Conservation (phyloP, 1,284 basidiomycete species). For the Phenoliferia sp. region DNA sequence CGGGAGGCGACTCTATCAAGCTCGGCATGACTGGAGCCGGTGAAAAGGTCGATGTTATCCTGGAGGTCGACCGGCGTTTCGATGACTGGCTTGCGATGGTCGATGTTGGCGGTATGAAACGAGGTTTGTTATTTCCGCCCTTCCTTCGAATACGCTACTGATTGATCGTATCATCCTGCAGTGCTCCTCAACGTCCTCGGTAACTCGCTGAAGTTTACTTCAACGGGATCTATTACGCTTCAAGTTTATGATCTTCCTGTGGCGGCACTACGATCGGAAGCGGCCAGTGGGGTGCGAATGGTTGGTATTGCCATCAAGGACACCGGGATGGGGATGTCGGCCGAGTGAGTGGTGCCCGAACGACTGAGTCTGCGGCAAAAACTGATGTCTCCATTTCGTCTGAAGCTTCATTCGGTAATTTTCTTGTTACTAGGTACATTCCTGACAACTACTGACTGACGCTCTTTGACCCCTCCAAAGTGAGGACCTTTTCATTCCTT, state of each 20-base stretch:
- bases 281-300: background rate
- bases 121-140: constrained; percentile 3
- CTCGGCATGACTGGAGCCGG: background rate
- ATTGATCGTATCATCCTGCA: background rate
- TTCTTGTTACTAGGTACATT: no score
- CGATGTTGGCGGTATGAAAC: constrained; percentile 18
- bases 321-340: constrained; percentile 18
- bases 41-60: constrained; percentile 9
- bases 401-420: background rate
- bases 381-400: background rate
- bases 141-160: background rate
- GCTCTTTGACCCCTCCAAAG: no score
- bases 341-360: constrained; percentile 1
- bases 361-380: background rate
- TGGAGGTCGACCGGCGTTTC: constrained; percentile 12
- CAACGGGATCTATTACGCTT: constrained; percentile 14
- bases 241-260: constrained; percentile 1
- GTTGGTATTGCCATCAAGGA: constrained; percentile 9
- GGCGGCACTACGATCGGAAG: background rate
- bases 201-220: constrained; percentile 8
- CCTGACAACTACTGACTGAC: no score
- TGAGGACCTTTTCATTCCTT: constrained; percentile 15
- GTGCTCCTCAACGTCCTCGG: constrained; percentile 6
- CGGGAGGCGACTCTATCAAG: background rate
- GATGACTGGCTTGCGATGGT: constrained; percentile 5